Percentiles rank a stretch among this genome's conserved stretches.
These are phyloP conservation scores for Pseudozyma hubeiensis DNA, from an alignment of 1,284 basidiomycete genomes.

Conservation along the genomic window DNA sequence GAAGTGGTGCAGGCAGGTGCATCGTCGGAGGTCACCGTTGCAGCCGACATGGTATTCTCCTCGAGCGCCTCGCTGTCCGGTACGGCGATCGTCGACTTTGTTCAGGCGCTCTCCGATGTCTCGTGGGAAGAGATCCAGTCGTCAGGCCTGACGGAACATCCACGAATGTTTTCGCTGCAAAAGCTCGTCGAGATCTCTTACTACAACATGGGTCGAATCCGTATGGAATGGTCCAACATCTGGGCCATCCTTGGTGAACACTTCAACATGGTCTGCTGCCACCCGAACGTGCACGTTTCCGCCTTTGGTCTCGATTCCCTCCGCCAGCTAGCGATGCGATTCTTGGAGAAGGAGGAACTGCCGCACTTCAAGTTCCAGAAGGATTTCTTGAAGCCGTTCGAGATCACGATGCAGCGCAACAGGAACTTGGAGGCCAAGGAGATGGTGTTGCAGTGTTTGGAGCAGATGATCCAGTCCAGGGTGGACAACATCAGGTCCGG, in stretches of 20 bases:
- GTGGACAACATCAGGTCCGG: conserved; percentile 96
- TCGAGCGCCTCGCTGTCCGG: conserved; percentile 92
- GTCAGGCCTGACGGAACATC: conserved; percentile 86
- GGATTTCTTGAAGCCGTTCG: conserved; percentile 97
- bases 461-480: conserved; percentile 97
- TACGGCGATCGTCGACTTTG: conserved; percentile 97
- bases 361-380: conserved; percentile 99
- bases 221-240: conserved; percentile 97
- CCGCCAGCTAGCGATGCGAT: conserved; percentile 97
- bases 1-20: conserved; percentile 96
- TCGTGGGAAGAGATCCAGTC: conserved; percentile 99
- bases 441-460: conserved; percentile 97
- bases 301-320: conserved; percentile 97
- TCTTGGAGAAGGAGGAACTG: conserved; percentile 97
- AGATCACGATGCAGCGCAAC: conserved; percentile 97
- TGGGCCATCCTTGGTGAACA: conserved; percentile 99
- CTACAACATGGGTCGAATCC: conserved; percentile 99
- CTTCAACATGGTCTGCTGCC: conserved; percentile 99
- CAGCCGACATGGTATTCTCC: conserved; percentile 99
- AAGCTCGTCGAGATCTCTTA: conserved; percentile 99
- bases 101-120: conserved; percentile 92
- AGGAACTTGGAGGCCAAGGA: conserved; percentile 93
- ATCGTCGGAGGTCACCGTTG: conserved; percentile 97
- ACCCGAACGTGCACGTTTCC: conserved; percentile 94
- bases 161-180: conserved; percentile 95